Conservation (phyloP, 2,329 filamentous ascomycete genomes). For the Xylaria sp. region DNA sequence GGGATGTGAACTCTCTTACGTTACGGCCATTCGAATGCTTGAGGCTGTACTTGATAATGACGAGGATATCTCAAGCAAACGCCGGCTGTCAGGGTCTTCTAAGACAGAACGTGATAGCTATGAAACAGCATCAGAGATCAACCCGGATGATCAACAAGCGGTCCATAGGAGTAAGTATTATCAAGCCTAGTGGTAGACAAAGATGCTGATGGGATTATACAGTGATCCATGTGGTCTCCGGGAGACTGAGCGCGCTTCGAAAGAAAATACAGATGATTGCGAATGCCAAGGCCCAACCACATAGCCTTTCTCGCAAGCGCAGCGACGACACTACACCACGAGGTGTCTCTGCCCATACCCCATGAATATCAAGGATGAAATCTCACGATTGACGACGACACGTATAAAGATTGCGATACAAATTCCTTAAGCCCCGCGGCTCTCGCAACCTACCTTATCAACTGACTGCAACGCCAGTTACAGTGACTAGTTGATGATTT, state of each 20-base stretch:
- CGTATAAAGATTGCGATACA: conserved; percentile 43
- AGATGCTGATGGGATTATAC: conserved; percentile 38
- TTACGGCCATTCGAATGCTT: conserved; percentile 91
- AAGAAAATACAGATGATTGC: conserved; percentile 68
- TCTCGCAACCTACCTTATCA: conserved; percentile 29
- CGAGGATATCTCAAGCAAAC: conserved; percentile 57
- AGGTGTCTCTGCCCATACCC: conserved; percentile 57
- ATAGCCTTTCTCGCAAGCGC: conserved; percentile 52
- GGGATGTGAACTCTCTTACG: conserved; percentile 90
- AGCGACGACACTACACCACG: conserved; percentile 63
- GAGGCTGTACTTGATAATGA: conserved; percentile 92
- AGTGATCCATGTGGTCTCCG: conserved; percentile 69
- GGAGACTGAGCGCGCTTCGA: conserved; percentile 60
- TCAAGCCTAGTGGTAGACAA: background rate
- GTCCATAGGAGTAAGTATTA: conserved; percentile 72
- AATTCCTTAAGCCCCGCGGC: conserved; percentile 40
- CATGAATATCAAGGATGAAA: conserved; percentile 36
- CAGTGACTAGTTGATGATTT: conserved; percentile 10
- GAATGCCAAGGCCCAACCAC: conserved; percentile 58
- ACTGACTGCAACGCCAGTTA: conserved; percentile 20
- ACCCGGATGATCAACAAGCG: conserved; percentile 73
- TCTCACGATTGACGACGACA: conserved; percentile 44
- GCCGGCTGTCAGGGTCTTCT: conserved; percentile 46
- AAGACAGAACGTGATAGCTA: conserved; percentile 51
- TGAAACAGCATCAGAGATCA: conserved; percentile 57